A percentile compares a stretch with the other conserved stretches of the same genome.
These are phyloP conservation scores for Asterophora parasitica DNA, from an alignment of 768 basidiomycete genomes.

Conservation along the genomic window DNA sequence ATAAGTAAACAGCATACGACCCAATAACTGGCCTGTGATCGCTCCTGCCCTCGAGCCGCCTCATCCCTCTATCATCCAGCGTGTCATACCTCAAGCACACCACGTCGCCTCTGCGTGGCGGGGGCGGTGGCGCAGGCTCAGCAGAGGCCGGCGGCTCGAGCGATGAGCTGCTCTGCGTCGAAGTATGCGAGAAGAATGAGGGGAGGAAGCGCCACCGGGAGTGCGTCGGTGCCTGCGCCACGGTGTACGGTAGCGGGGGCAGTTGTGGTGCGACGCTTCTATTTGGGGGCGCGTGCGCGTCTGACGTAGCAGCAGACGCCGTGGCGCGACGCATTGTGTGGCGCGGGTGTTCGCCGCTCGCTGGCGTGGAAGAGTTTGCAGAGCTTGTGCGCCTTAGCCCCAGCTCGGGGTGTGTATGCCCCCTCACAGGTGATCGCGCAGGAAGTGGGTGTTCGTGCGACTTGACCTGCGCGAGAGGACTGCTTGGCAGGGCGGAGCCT, in stretches of 20 bases:
- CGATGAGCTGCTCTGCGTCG: constrained; percentile 19
- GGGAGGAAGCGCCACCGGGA: constrained; percentile 50
- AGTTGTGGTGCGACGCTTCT: constrained; percentile 5
- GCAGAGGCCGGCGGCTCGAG: constrained; percentile 12
- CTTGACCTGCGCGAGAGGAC: constrained; percentile 11
- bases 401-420: constrained; percentile 5
- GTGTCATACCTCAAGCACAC: constrained; percentile 69
- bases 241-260: constrained; percentile 5
- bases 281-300: no score
- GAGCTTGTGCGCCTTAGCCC: constrained; percentile 5
- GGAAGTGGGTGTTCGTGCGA: constrained; percentile 26
- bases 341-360: neutral
- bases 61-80: constrained; percentile 72
- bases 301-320: constrained; percentile 11
- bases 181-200: constrained; percentile 37
- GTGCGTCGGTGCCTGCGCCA: constrained; percentile 5
- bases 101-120: constrained; percentile 60
- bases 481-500: neutral
- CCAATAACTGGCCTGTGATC: constrained; percentile 88
- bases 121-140: constrained; percentile 15
- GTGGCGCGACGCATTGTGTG: constrained; percentile 10
- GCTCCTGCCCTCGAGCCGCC: constrained; percentile 68
- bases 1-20: constrained; percentile 66
- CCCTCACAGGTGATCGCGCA: constrained; percentile 15
- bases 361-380: neutral